Evolutionary conservation across 208 protist genomes (phyloP).

Genomic region (Wallacemonas collosoma): DNA sequence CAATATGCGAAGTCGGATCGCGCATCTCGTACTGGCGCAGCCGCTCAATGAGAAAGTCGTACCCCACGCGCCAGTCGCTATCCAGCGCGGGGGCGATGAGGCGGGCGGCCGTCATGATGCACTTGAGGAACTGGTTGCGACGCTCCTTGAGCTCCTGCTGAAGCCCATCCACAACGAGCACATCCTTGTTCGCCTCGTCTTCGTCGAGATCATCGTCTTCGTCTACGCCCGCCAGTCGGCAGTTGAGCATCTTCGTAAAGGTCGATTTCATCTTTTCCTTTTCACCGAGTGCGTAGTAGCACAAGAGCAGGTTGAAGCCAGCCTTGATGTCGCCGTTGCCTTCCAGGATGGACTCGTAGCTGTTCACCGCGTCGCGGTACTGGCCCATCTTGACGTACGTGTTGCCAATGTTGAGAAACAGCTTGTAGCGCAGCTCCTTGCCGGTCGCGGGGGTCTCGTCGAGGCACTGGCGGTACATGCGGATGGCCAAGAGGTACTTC

Average conservation of each 20-base stretch:
- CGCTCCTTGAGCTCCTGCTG: slow-evolving; percentile 80
- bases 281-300: slow-evolving; percentile 96
- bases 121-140: slow-evolving; percentile 78
- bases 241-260: slow-evolving; percentile 90
- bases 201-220: slow-evolving; percentile 86
- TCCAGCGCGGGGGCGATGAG: slow-evolving; percentile 95
- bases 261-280: slow-evolving; percentile 93
- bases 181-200: slow-evolving; percentile 84
- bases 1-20: slow-evolving; percentile 85
- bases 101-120: slow-evolving; percentile 91
- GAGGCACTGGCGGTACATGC: slow-evolving; percentile 97
- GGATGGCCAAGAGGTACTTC: slow-evolving; percentile 96
- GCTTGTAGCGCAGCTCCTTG: slow-evolving; percentile 93
- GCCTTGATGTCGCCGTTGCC: slow-evolving; percentile 89
- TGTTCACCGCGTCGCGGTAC: slow-evolving; percentile 95
- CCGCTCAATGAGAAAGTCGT: slow-evolving; percentile 95
- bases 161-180: slow-evolving; percentile 84
- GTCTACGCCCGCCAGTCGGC: slow-evolving; percentile 59
- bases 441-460: slow-evolving; percentile 92
- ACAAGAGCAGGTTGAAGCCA: slow-evolving; percentile 97
- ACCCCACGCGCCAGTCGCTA: slow-evolving; percentile 92
- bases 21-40: slow-evolving; percentile 90
- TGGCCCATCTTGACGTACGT: slow-evolving; percentile 97
- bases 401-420: slow-evolving; percentile 97
- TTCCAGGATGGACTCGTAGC: slow-evolving; percentile 95